Conservation (phyloP, 805 yeast species). For the Ogataea henricii region DNA sequence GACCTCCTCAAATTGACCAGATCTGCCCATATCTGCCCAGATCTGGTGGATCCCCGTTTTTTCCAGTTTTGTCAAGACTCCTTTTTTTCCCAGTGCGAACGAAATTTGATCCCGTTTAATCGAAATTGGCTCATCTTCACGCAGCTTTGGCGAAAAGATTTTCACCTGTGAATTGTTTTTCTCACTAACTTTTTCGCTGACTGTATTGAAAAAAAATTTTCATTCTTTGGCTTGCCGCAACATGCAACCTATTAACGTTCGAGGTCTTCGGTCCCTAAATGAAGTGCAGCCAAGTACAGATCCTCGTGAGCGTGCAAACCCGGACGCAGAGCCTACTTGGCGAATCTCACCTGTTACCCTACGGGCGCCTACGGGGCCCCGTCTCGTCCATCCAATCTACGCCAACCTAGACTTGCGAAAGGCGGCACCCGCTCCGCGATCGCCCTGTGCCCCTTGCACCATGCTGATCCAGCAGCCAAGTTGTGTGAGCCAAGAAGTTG, state of each 20-base stretch:
- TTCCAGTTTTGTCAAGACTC: not conserved
- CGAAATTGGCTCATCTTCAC: not conserved
- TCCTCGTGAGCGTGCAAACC: not conserved
- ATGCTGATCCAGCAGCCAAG: too few relatives aligned
- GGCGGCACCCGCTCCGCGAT: too few relatives aligned
- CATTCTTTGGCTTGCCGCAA: constrained; percentile 1
- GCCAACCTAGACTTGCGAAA: too few relatives aligned
- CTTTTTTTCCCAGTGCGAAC: not conserved
- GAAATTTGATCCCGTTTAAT: not conserved
- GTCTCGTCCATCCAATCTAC: too few relatives aligned
- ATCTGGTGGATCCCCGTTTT: not conserved
- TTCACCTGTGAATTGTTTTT: not conserved
- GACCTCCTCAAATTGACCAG: too few relatives aligned
- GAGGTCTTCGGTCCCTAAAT: not conserved
- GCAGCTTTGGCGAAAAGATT: not conserved
- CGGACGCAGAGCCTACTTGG: too few relatives aligned
- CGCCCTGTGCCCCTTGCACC: too few relatives aligned
- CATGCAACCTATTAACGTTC: not conserved
- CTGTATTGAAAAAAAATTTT: not conserved
- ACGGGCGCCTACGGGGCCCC: too few relatives aligned
- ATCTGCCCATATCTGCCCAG: not conserved
- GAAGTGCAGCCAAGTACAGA: constrained; percentile 1
- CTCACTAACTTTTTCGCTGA: not conserved
- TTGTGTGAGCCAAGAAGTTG: not conserved
- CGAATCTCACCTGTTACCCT: too few relatives aligned